Conservation (phyloP, 192 early-diverging fungal genomes). For the Obelidium mucronatum region DNA sequence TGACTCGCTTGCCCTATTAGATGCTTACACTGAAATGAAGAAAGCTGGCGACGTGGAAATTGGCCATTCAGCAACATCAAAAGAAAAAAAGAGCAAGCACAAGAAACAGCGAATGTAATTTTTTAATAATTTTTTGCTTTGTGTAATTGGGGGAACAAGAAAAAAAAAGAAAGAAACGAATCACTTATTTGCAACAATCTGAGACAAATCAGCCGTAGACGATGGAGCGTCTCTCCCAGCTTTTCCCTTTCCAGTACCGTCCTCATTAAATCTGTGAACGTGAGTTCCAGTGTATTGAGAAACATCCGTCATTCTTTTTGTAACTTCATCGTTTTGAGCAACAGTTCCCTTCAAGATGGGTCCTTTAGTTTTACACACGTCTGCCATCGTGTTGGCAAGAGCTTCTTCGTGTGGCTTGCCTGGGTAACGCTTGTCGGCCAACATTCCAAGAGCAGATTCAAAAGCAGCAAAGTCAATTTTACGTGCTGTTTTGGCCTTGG, state of each 20-base stretch:
- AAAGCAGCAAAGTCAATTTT: conserved; percentile 52
- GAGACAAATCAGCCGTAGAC: conserved; percentile 14
- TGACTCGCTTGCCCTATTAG: conserved; percentile 20
- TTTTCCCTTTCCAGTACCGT: conserved; percentile 54
- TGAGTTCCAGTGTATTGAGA: conserved; percentile 49
- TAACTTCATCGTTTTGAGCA: conserved; percentile 42
- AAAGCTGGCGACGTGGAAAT: conserved; percentile 5
- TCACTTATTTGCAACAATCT: conserved; percentile 5
- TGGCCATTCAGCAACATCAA: neutral
- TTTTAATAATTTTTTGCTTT: neutral
- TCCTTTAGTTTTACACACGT: conserved; percentile 20
- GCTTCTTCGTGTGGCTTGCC: conserved; percentile 47
- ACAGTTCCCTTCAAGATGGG: conserved; percentile 19
- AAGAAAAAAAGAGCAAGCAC: neutral
- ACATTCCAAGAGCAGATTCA: conserved; percentile 40
- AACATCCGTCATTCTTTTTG: conserved; percentile 48
- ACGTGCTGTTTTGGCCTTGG: conserved; percentile 55
- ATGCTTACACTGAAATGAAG: neutral
- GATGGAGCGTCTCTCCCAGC: conserved; percentile 53
- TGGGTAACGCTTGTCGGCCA: conserved; percentile 58
- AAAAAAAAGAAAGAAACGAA: neutral
- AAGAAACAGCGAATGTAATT: neutral
- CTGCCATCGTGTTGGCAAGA: conserved; percentile 6
- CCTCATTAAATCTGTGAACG: conserved; percentile 48
- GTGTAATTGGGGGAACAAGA: neutral